Base-by-base conservation (phyloP, 2,329 filamentous ascomycete genomes). In the Trichoderma sp. region DNA sequence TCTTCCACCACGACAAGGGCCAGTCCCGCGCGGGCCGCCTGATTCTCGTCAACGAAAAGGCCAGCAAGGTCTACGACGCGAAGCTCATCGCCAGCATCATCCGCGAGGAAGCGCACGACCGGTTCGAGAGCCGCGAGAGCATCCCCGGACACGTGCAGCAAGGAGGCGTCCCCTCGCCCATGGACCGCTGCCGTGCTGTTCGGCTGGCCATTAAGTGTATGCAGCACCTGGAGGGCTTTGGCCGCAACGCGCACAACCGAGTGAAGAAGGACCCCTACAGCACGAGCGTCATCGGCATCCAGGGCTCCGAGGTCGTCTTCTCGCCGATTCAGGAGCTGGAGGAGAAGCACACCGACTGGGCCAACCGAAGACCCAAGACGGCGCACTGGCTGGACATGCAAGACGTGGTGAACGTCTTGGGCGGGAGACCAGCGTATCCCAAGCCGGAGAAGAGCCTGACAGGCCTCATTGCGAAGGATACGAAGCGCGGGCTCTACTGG, bases 11-110 rank as follows among this genome's bases (percentile, higher is more conserved):
- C 66, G 95, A 99, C 79, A 89, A 88, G 73, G 95, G 95, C 65
- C 91, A 95, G 76, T 92, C 90, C 55, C 89, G 93, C 63, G 94
- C 93, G 0, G 95, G 95, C 43, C 94, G 97, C 71, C 85, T 98
- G 67, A 96, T 99, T 69, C 87, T 99, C n/a, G 88, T 96, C 76
- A 98, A 98, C 78, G 95, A 99, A 78, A 93, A 93, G 78, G 91
- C 95, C 7, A 96, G 91, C 72, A 88, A 85, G 72, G 93, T 93
- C 17, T 98, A 97, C 82, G 91, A 85, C 57, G 96, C 95, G 19
- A 93, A 96, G 77, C 86, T 97, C 65, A 94, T 99, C 72, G 93
- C 94, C 41, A 90, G 94, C 74, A 97, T 98, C 79, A 97, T 99
- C 79, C 91, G 91, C 66, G 93, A 96, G 71, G 95, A 98, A 77